phyloP scores from a whole-genome alignment of 192 early-diverging fungal genomes.

The Backusella tarrabulga region DNA sequence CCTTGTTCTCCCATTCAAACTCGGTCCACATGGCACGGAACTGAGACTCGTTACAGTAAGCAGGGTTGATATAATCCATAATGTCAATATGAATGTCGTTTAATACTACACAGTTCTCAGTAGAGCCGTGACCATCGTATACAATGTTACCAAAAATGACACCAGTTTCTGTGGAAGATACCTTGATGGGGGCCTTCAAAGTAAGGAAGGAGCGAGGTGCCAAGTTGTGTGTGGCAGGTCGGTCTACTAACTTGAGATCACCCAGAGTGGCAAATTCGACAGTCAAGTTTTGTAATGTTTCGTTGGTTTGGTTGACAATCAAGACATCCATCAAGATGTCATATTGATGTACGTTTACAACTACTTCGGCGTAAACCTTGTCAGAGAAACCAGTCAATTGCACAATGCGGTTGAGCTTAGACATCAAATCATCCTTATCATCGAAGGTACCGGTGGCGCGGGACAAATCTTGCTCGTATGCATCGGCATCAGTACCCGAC shows the following conservation, averaged over 20 bases:
- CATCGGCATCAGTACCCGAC: constrained; percentile 59
- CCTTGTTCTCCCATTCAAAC: constrained; percentile 99
- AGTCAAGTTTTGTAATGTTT: constrained; percentile 95
- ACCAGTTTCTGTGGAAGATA: constrained; percentile 97
- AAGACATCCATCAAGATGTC: constrained; percentile 95
- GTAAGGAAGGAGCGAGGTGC: constrained; percentile 92
- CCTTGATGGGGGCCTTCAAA: constrained; percentile 97
- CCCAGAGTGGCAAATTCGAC: constrained; percentile 98
- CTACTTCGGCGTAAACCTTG: constrained; percentile 98
- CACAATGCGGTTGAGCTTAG: constrained; percentile 91
- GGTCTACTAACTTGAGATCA: constrained; percentile 96
- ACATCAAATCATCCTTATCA: constrained; percentile 75
- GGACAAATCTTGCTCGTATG: constrained; percentile 90
- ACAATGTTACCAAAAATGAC: constrained; percentile 99
- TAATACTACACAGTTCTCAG: constrained; percentile 91
- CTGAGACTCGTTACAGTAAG: constrained; percentile 85
- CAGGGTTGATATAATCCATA: constrained; percentile 98
- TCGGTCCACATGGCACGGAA: constrained; percentile 99
- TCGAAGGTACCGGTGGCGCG: constrained; percentile 76
- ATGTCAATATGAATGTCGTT: constrained; percentile 99
- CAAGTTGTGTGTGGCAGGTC: constrained; percentile 83
- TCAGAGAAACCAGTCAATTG: constrained; percentile 98
- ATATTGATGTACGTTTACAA: constrained; percentile 96
- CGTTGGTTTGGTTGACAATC: constrained; percentile 94
- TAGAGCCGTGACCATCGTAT: constrained; percentile 93